Base-by-base conservation (phyloP, 352 stramenopile species). In the Pythium myriotylum region DNA sequence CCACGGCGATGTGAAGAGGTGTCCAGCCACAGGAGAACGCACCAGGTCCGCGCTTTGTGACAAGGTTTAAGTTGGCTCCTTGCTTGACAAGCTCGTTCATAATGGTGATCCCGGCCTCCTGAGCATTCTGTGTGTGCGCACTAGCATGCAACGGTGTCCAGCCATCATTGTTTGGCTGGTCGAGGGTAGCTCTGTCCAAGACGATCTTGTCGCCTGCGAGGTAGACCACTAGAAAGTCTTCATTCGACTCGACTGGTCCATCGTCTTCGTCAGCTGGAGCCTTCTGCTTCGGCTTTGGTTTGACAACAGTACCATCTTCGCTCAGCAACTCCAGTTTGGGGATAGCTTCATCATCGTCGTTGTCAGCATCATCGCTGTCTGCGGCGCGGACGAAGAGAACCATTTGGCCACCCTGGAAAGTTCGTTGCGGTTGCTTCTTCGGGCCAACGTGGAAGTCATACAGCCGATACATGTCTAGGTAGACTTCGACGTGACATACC, bases 381-480 rank as follows among this genome's bases (percentile, higher is more conserved):
- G 80, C 77, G 0, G 73, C 79, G 32, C 76, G 77, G 43, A 92
- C 83, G 17, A 89, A 67, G 29, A 90, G 52, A 43, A 90, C 54
- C 77, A 90, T 86, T 49, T 84, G 79, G 33, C 83, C 80, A 17
- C 70, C 60, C 37, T 89, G 74, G 48, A 90, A 89, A n/a, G 59
- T 59, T 12, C 50, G 48, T 2, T 56, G 65, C 42, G 73, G 67
- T 29, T 79, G 74, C 60, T 86, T 87, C 63, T 83, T 85, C 1
- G 81, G 79, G 2, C 82, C 85, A n/a, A 92, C 60, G 51, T 91
- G 81, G 54, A 94, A 94, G 60, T 94, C 85, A 47, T 89, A 91
- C 51, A 91, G 60, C 5, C 84, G 79, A 63, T 91, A 94, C 67
- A 92, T 70, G 46, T 91, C 84, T 68, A 52, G 35, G 19, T 1